phyloP scores from a whole-genome alignment of 164 flowering plant species.

The Umbellularia californica region DNA sequence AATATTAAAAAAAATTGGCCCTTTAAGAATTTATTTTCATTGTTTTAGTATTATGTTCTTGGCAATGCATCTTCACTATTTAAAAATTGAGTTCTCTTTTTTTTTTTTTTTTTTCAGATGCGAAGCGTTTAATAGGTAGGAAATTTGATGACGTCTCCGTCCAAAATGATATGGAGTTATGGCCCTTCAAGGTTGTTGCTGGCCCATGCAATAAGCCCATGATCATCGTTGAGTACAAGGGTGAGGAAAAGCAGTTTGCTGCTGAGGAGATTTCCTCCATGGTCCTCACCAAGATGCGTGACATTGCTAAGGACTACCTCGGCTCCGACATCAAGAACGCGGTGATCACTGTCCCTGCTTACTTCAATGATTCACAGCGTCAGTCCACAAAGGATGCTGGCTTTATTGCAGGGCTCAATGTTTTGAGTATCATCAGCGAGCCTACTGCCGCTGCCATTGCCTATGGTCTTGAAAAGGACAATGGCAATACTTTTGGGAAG shows the following conservation, averaged over 20 bases:
- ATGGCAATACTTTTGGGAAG: not conserved
- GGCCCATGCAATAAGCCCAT: constrained; percentile 4
- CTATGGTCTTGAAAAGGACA: not conserved
- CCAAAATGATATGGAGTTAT: constrained; percentile 4
- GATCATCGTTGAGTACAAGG: constrained; percentile 1
- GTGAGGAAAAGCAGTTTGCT: constrained; percentile 5
- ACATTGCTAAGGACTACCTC: not conserved
- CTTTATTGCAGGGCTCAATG: not conserved
- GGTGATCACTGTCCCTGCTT: constrained; percentile 3
- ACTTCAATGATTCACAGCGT: constrained; percentile 41
- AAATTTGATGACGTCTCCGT: not conserved
- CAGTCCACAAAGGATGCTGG: constrained; percentile 48
- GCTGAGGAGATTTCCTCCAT: constrained; percentile 3
- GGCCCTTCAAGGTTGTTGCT: constrained; percentile 9
- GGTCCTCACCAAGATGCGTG: not conserved
- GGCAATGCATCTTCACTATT: too few relatives aligned
- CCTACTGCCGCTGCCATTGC: constrained; percentile 6
- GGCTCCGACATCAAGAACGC: not conserved
- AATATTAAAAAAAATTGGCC: too few relatives aligned
- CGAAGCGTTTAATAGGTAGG: constrained; percentile 10
- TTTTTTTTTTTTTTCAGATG: not conserved
- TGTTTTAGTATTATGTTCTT: too few relatives aligned
- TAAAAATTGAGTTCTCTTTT: too few relatives aligned
- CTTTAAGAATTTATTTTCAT: too few relatives aligned
- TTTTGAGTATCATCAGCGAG: not conserved